Evolutionary conservation across 257 asterid species (phyloP).

Genomic region (Solanum pinnatisectum): DNA sequence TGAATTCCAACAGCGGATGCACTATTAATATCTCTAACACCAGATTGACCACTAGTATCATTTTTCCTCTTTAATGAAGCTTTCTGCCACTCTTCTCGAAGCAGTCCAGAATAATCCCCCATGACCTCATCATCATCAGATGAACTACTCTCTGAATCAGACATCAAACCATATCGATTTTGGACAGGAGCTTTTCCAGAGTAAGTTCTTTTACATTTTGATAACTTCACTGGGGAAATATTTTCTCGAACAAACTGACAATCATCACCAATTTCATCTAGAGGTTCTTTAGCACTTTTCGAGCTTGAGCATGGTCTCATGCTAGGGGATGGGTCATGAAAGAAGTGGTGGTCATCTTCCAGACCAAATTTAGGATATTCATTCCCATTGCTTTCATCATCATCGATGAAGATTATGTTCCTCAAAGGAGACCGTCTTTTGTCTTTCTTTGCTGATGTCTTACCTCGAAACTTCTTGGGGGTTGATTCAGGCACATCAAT

Average conservation of each 20-base stretch:
- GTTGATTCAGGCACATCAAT: slow-evolving; percentile 56
- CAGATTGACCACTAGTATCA: slow-evolving; percentile 24
- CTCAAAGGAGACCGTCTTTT: slow-evolving; percentile 5
- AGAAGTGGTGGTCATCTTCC: slow-evolving; percentile 5
- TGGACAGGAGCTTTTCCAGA: slow-evolving; percentile 46
- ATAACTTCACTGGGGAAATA: slow-evolving; percentile 56
- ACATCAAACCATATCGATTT: slow-evolving; percentile 38
- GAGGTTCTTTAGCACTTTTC: slow-evolving; percentile 11
- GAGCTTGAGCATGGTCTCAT: slow-evolving; percentile 15
- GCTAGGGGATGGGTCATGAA: slow-evolving; percentile 37
- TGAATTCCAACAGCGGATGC: slow-evolving; percentile 16
- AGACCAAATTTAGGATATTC: slow-evolving; percentile 10
- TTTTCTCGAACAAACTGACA: slow-evolving; percentile 38
- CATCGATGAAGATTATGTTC: slow-evolving; percentile 60
- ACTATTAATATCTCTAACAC: slow-evolving; percentile 12
- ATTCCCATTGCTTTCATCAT: slow-evolving; percentile 45
- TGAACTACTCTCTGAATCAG: slow-evolving; percentile 34
- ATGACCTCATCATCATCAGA: slow-evolving; percentile 56
- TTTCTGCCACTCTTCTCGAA: slow-evolving; percentile 73
- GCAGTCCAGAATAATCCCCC: slow-evolving; percentile 57
- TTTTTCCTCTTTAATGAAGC: slow-evolving; percentile 55
- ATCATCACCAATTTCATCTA: slow-evolving; percentile 23
- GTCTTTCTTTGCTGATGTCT: slow-evolving; percentile 15
- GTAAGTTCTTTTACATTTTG: slow-evolving; percentile 88
- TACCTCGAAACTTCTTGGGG: slow-evolving; percentile 17